Percentiles rank a stretch among this genome's conserved stretches.
These are phyloP conservation scores for Cymbomonas tetramitiformis DNA, from an alignment of 139 green algal genomes.

Conservation along the genomic window DNA sequence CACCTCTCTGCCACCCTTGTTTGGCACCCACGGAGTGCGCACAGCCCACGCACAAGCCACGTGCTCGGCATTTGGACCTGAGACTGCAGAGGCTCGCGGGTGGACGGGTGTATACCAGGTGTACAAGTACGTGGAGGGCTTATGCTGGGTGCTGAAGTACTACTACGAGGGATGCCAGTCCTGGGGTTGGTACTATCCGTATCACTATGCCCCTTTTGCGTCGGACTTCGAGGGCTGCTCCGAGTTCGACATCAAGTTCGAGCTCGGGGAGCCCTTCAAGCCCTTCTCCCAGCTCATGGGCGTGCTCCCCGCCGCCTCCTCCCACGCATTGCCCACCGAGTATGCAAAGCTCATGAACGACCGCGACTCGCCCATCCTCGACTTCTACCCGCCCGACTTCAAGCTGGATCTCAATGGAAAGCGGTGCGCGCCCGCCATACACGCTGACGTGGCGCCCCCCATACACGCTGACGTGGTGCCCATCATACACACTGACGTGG, in stretches of 20 bases:
- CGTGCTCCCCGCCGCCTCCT: constrained; percentile 76
- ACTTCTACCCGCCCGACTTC: constrained; percentile 94
- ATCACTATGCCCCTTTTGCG: constrained; percentile 98
- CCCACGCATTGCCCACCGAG: constrained; percentile 57
- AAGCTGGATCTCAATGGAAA: constrained; percentile 96
- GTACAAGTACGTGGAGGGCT: constrained; percentile 67
- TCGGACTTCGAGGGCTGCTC: constrained; percentile 60
- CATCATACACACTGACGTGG: too few species aligned
- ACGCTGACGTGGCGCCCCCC: too few species aligned
- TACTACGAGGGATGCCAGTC: constrained; percentile 38
- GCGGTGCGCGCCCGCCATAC: too few species aligned
- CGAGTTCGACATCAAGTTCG: constrained; percentile 55
- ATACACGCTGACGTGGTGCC: too few species aligned
- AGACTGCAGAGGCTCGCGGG: too few species aligned
- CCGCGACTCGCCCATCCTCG: constrained; percentile 69
- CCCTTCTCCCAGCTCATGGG: constrained; percentile 97
- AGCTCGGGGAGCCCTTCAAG: constrained; percentile 71
- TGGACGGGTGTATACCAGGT: too few species aligned
- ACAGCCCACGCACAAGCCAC: too few species aligned
- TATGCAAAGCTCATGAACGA: constrained; percentile 58
- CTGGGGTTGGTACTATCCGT: constrained; percentile 75
- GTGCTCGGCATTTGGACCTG: too few species aligned
- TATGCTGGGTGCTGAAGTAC: constrained; percentile 90
- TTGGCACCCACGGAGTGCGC: too few species aligned
- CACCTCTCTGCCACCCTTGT: too few species aligned